Evolutionary conservation across 116 monocot species (phyloP).

Genomic region (Cymodocea nodosa): DNA sequence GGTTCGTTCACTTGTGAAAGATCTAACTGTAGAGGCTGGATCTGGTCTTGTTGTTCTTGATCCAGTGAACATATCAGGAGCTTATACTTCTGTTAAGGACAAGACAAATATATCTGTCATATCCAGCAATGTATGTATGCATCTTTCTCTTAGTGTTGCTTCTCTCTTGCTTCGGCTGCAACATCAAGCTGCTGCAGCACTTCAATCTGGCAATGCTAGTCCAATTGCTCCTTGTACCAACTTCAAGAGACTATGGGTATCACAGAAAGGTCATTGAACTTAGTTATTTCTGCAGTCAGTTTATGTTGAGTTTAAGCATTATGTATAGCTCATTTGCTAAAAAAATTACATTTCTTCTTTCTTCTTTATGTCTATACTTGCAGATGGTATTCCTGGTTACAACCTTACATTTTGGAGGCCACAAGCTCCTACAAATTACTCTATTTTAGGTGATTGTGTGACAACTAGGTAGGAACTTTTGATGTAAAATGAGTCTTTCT

Average conservation of each 20-base stretch:
- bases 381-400: slow-evolving; percentile 47
- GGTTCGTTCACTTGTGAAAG: slow-evolving; percentile 73
- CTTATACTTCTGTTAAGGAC: slow-evolving; percentile 83
- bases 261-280: slow-evolving; percentile 47
- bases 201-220: slow-evolving; percentile 69
- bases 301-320: too few relatives aligned
- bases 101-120: slow-evolving; percentile 71
- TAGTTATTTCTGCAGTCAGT: too few relatives aligned
- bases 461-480: slow-evolving; percentile 58
- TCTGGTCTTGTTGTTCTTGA: slow-evolving; percentile 90
- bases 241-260: slow-evolving; percentile 73
- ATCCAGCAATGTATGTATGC: slow-evolving; percentile 69
- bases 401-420: slow-evolving; percentile 97
- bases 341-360: neutral
- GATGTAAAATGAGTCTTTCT: neutral
- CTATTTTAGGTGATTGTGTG: slow-evolving; percentile 89
- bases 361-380: slow-evolving; percentile 8
- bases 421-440: slow-evolving; percentile 91
- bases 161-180: slow-evolving; percentile 79
- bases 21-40: slow-evolving; percentile 86
- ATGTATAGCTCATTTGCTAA: too few relatives aligned
- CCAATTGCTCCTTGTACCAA: slow-evolving; percentile 72
- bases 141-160: slow-evolving; percentile 71
- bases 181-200: slow-evolving; percentile 59
- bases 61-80: slow-evolving; percentile 80